Conservation (phyloP, 2,329 filamentous ascomycete species). For the Aphanocladium album region DNA sequence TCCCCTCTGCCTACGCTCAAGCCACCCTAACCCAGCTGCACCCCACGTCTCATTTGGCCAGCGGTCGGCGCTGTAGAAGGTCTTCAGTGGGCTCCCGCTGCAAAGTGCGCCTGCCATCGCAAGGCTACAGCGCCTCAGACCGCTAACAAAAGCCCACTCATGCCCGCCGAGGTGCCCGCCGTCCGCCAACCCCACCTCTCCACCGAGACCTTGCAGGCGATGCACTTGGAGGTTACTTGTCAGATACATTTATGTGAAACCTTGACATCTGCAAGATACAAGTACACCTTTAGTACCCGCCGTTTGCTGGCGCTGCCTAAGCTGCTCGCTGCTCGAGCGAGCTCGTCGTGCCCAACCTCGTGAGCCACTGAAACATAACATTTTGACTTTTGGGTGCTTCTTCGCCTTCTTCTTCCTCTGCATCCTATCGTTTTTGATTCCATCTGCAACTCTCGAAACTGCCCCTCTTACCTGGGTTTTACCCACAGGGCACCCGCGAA, state of each 20-base stretch:
- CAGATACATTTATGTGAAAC: too few relatives aligned
- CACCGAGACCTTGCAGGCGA: constrained; percentile 1
- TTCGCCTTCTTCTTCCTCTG: neutral
- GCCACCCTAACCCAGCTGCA: neutral
- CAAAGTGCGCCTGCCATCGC: too few relatives aligned
- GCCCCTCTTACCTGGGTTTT: neutral
- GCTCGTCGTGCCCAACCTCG: constrained; percentile 4
- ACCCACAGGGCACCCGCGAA: neutral
- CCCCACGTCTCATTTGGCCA: neutral
- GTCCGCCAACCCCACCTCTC: constrained; percentile 6
- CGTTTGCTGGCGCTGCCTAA: too few relatives aligned
- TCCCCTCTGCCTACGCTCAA: neutral
- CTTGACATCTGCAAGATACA: too few relatives aligned
- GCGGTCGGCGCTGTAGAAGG: too few relatives aligned
- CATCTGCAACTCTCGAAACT: neutral
- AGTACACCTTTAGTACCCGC: too few relatives aligned
- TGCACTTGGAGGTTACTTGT: neutral
- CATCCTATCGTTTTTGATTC: neutral
- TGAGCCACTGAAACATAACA: constrained; percentile 6
- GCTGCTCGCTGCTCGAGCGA: neutral
- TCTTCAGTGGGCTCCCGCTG: too few relatives aligned
- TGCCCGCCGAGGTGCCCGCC: neutral
- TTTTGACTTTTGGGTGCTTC: neutral
- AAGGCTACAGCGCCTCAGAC: constrained; percentile 1
- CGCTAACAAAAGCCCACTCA: neutral